Percentiles rank a stretch among this genome's conserved stretches.
These are phyloP conservation scores for Macrolepiota dolichaula DNA, from an alignment of 768 basidiomycete species.

Conservation along the genomic window DNA sequence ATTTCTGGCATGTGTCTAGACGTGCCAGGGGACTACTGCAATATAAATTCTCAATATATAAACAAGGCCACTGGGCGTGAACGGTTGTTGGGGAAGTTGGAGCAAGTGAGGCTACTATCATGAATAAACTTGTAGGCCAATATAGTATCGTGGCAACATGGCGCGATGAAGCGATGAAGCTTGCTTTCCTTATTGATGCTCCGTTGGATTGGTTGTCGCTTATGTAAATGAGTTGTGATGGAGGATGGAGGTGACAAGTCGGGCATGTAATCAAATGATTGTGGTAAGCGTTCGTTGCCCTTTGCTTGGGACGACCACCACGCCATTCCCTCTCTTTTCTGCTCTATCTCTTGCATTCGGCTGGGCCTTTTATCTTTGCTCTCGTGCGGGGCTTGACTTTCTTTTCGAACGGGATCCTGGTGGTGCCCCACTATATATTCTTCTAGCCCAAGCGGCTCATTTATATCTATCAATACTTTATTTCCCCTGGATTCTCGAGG, in stretches of 20 bases:
- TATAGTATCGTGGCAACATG: slow-evolving; percentile 3
- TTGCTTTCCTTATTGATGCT: neutral
- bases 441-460: slow-evolving; percentile 6
- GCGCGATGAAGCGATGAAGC: neutral
- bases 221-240: neutral
- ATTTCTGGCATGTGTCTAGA: slow-evolving; percentile 18
- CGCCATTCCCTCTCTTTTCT: slow-evolving; percentile 14
- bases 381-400: neutral
- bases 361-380: slow-evolving; percentile 22
- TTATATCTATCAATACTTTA: neutral
- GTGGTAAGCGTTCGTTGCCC: slow-evolving; percentile 4
- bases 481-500: neutral
- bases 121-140: neutral
- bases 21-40: neutral
- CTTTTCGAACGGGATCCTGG: slow-evolving; percentile 6
- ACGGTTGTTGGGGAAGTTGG: slow-evolving; percentile 6
- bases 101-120: neutral
- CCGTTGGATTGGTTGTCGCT: slow-evolving; percentile 10
- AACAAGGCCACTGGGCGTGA: neutral
- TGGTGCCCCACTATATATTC: neutral
- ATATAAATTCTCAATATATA: neutral
- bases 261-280: slow-evolving; percentile 1
- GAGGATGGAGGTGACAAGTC: neutral
- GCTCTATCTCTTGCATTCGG: slow-evolving; percentile 16
- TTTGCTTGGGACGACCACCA: slow-evolving; percentile 9